phyloP scores from a whole-genome alignment of 257 asterid genomes.

The Lavandula angustifolia region DNA sequence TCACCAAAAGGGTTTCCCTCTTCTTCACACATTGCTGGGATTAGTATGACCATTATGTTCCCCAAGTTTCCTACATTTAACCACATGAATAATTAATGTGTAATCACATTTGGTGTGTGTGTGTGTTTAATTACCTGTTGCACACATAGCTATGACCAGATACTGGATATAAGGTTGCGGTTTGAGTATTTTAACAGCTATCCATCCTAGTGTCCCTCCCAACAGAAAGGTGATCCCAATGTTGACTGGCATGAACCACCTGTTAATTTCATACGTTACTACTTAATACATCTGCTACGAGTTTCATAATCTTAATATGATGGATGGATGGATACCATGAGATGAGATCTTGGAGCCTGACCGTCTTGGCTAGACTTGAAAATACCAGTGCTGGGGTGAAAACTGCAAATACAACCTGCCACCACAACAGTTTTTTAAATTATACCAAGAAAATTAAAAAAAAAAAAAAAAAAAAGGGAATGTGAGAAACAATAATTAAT shows the following conservation, averaged over 20 bases:
- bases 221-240: slow-evolving; percentile 69
- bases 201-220: slow-evolving; percentile 83
- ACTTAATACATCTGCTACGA: too few relatives aligned
- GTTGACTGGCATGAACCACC: slow-evolving; percentile 97
- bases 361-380: slow-evolving; percentile 64
- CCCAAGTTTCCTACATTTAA: slow-evolving; percentile 60
- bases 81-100: neutral
- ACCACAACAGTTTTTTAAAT: neutral
- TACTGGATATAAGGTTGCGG: slow-evolving; percentile 71
- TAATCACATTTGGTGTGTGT: neutral
- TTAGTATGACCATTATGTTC: slow-evolving; percentile 62
- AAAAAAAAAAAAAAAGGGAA: neutral
- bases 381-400: slow-evolving; percentile 75
- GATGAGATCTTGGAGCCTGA: slow-evolving; percentile 60
- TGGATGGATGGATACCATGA: slow-evolving; percentile 51
- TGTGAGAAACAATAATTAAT: neutral
- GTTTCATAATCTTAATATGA: too few relatives aligned
- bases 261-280: slow-evolving; percentile 9
- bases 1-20: slow-evolving; percentile 80
- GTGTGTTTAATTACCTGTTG: slow-evolving; percentile 58
- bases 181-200: slow-evolving; percentile 63
- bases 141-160: slow-evolving; percentile 64
- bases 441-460: neutral
- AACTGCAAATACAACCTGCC: slow-evolving; percentile 66
- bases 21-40: slow-evolving; percentile 81